Evolutionary conservation across 148 eudicot genomes (phyloP), one percentile per base, ranked within the genome.

Genomic region (Rhododendron mucronatum): DNA sequence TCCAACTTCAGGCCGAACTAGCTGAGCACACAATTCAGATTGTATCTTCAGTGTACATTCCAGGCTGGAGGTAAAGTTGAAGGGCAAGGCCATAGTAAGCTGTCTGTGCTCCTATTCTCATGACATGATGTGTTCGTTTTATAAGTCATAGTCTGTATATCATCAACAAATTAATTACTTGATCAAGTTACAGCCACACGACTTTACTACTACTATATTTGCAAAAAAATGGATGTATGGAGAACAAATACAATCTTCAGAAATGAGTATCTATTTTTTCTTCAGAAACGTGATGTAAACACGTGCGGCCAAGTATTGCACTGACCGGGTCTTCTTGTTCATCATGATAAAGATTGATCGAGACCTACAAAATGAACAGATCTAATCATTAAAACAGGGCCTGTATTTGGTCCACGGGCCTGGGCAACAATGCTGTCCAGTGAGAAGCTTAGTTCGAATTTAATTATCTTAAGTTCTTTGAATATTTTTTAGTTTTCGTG

Each of bases 1-100:
- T 86, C 57, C 74, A 73, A 75, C 88, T 86, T 53, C 74, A 69
- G 77, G 76, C 44, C 1, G 76, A 86, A 74, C 88, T 71, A 75
- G 75, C 50, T 37, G 85, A n/a, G 57, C 76, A 74, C n/a, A 21
- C 41, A 2, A 65, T 67, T 3, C 35, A 69, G 33, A 0, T 12
- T 28, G 0, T 3, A 28, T 26, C 33, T 26, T 26, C 75, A 69
- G 37, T 69, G 33, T 69, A 28, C 75, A 69, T 69, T 69, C 75
- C 75, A 26, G 75, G 75, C 15, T 69, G 75, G 75, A 69, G 75
- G 75, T 69, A 69, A 69, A 69, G 35, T 28, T n/a, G 28, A 7
- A 63, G 71, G 28, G 10, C 71, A 63, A 63, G 28, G 10, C 12
- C 71, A 23, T 21, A n/a, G 10, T 7, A 63, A 63, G 23, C 11